These are phyloP conservation scores for Lecanicillium sp. DNA, from an alignment of 2,329 filamentous ascomycete species.

Conservation along the genomic window DNA sequence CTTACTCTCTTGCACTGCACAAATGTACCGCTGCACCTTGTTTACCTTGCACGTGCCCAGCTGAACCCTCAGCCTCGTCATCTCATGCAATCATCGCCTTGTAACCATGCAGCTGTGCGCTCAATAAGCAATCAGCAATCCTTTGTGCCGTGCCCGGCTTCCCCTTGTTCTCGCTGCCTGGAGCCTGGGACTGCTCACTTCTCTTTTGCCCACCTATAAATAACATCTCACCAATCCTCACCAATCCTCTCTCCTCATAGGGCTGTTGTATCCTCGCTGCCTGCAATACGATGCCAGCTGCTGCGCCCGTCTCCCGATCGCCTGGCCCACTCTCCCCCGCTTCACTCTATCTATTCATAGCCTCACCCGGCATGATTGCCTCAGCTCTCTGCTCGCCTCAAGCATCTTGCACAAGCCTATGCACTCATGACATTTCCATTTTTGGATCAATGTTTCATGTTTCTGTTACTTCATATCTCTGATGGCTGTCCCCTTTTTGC, in stretches of 20 bases:
- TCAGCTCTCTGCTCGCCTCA: background rate
- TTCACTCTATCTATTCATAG: background rate
- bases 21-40: too few species aligned
- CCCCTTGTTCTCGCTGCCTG: too few species aligned
- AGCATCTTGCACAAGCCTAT: background rate
- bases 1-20: too few species aligned
- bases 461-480: constrained; percentile 14
- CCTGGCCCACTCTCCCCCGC: background rate
- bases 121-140: too few species aligned
- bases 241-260: background rate
- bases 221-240: background rate
- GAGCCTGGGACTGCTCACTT: background rate
- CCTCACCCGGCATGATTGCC: background rate
- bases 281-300: constrained; percentile 10
- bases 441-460: constrained; percentile 14
- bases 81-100: too few species aligned
- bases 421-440: background rate
- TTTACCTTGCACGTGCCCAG: too few species aligned
- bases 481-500: background rate
- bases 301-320: background rate
- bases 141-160: too few species aligned
- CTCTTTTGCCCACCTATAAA: background rate
- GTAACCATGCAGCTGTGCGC: too few species aligned
- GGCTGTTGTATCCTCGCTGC: constrained; percentile 3
- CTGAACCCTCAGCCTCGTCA: too few species aligned